These are phyloP conservation scores for Hydnomerulius pinastri DNA, from an alignment of 768 basidiomycete genomes.

Conservation along the genomic window DNA sequence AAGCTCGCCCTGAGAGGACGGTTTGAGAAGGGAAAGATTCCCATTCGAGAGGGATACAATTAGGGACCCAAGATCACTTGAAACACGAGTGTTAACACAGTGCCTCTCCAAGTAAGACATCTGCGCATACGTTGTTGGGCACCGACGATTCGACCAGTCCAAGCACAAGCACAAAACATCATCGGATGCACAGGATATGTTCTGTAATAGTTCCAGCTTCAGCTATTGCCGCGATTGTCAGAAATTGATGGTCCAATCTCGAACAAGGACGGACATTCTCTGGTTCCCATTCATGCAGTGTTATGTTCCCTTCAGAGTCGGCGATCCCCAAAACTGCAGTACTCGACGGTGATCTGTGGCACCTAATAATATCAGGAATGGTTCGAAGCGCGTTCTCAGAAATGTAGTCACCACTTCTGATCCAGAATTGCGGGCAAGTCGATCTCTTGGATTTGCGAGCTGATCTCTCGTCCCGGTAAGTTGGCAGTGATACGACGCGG, in stretches of 20 bases:
- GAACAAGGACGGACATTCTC: slow-evolving; percentile 41
- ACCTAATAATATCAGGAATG: slow-evolving; percentile 45
- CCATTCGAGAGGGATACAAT: slow-evolving; percentile 86
- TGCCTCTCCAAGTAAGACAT: slow-evolving; percentile 1
- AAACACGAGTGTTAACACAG: slow-evolving; percentile 1
- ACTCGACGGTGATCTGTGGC: slow-evolving; percentile 46
- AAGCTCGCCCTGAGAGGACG: slow-evolving; percentile 47
- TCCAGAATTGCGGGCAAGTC: slow-evolving; percentile 84
- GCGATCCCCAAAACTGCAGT: slow-evolving; percentile 68
- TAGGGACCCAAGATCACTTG: slow-evolving; percentile 56
- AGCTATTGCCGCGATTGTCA: slow-evolving; percentile 33
- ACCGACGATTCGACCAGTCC: slow-evolving; percentile 85
- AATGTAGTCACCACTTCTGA: slow-evolving; percentile 81
- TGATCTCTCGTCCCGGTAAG: slow-evolving; percentile 21
- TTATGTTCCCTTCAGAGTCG: slow-evolving; percentile 81
- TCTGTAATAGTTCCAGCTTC: slow-evolving; percentile 39
- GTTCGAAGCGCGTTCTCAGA: not conserved
- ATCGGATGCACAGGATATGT: slow-evolving; percentile 49
- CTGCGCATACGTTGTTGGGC: slow-evolving; percentile 43
- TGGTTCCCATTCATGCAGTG: slow-evolving; percentile 57
- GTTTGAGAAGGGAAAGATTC: slow-evolving; percentile 58
- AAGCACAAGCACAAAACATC: slow-evolving; percentile 83
- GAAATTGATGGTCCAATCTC: not conserved
- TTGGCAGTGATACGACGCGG: not conserved
- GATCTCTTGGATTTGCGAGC: slow-evolving; percentile 65